Conservation (phyloP, 1,139 yeast species). For the Suhomyces coccinellae region DNA sequence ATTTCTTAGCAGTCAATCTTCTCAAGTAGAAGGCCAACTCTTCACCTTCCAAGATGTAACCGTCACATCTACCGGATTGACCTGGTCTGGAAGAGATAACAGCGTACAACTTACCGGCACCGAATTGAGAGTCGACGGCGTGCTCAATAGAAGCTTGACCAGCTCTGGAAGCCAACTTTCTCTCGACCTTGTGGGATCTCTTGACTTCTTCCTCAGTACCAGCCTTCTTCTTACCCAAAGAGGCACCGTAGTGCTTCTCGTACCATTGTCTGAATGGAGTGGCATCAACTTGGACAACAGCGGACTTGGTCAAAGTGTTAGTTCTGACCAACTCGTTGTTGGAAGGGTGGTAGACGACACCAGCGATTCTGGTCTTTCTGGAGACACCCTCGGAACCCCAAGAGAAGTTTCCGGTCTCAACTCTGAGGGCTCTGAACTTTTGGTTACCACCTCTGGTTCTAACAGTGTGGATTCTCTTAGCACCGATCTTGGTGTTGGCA, state of each 20-base stretch:
- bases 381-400: slow-evolving; percentile 99
- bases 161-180: slow-evolving; percentile 92
- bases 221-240: slow-evolving; percentile 82
- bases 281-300: slow-evolving; percentile 99
- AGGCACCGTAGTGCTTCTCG: slow-evolving; percentile 96
- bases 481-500: slow-evolving; percentile 98
- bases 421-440: slow-evolving; percentile 99
- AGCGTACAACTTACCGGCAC: slow-evolving; percentile 99
- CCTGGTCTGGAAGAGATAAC: slow-evolving; percentile 99
- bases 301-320: slow-evolving; percentile 98
- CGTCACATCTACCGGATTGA: slow-evolving; percentile 99
- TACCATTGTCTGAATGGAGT: slow-evolving; percentile 99
- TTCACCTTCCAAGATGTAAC: slow-evolving; percentile 99
- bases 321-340: slow-evolving; percentile 99
- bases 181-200: slow-evolving; percentile 81
- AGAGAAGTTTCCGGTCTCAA: slow-evolving; percentile 99
- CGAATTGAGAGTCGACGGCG: slow-evolving; percentile 93
- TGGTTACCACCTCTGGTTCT: slow-evolving; percentile 99
- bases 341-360: slow-evolving; percentile 98
- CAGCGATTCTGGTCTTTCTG: slow-evolving; percentile 98
- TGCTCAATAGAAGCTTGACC: slow-evolving; percentile 80
- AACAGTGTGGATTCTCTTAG: slow-evolving; percentile 98
- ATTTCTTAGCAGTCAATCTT: slow-evolving; percentile 99
- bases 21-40: slow-evolving; percentile 99
- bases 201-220: slow-evolving; percentile 53